Conservation (phyloP, 2,329 filamentous ascomycete species). For the Verticillium zaregamsianum region DNA sequence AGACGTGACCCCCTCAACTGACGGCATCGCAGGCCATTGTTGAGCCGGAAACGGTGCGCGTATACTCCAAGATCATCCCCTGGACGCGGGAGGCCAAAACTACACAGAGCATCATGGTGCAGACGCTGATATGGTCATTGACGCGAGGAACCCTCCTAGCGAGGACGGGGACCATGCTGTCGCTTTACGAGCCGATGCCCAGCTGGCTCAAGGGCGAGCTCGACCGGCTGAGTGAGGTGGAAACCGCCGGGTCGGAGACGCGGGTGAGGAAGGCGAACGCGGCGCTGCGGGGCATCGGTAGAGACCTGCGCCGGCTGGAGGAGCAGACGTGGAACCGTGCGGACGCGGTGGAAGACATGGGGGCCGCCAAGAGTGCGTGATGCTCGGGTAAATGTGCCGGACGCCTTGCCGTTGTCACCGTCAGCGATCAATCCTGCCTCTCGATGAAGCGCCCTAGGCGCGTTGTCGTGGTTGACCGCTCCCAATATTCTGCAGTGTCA, state of each 20-base stretch:
- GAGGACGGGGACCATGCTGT: not conserved
- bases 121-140: not conserved
- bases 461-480: not conserved
- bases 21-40: not conserved
- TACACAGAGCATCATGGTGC: not conserved
- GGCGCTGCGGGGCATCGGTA: slow-evolving; percentile 51
- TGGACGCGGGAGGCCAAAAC: not conserved
- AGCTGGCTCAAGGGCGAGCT: slow-evolving; percentile 9
- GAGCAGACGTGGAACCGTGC: slow-evolving; percentile 67
- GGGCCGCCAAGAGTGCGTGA: slow-evolving; percentile 28
- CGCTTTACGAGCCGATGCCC: not conserved
- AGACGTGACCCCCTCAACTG: not conserved
- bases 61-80: not conserved
- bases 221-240: slow-evolving; percentile 39
- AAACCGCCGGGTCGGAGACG: not conserved
- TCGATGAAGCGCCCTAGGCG: not conserved
- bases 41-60: slow-evolving; percentile 2
- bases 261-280: slow-evolving; percentile 16
- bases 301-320: slow-evolving; percentile 61
- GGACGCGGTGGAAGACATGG: slow-evolving; percentile 69
- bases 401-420: not conserved
- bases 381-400: not conserved
- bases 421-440: not conserved
- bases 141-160: slow-evolving; percentile 3
- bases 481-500: too few species aligned